Conservation (phyloP, 257 asterid genomes). For the Primulina eburnea region DNA sequence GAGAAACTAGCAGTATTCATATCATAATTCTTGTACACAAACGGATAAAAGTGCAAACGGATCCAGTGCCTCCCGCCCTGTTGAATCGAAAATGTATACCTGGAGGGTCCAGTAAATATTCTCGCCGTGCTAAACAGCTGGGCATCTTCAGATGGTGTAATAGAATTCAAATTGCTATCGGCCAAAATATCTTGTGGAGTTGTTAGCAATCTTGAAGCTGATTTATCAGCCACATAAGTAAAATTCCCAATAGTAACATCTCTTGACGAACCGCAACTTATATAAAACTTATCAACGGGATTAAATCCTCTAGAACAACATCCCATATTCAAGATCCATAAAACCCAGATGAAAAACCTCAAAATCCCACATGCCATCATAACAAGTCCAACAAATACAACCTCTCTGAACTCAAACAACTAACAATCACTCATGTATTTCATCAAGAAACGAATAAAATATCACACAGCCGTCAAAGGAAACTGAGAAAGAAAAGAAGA, state of each 20-base stretch:
- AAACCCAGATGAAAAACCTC: slow-evolving; percentile 41
- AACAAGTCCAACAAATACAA: background rate
- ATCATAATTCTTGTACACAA: slow-evolving; percentile 39
- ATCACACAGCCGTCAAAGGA: slow-evolving; percentile 32
- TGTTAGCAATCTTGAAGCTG: slow-evolving; percentile 47
- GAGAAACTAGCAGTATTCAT: slow-evolving; percentile 56
- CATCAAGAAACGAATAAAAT: background rate
- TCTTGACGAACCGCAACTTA: slow-evolving; percentile 60
- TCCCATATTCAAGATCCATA: slow-evolving; percentile 39
- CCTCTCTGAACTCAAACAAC: slow-evolving; percentile 33
- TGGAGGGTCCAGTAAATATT: slow-evolving; percentile 48
- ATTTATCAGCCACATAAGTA: slow-evolving; percentile 51
- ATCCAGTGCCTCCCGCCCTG: slow-evolving; percentile 62
- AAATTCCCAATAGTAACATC: slow-evolving; percentile 44
- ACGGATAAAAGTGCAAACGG: slow-evolving; percentile 53
- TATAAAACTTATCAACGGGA: slow-evolving; percentile 48
- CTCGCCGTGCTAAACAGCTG: slow-evolving; percentile 56
- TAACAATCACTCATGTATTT: slow-evolving; percentile 30
- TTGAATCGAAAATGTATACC: slow-evolving; percentile 50
- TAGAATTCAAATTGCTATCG: slow-evolving; percentile 39
- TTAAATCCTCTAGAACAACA: slow-evolving; percentile 37
- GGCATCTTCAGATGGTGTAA: slow-evolving; percentile 40
- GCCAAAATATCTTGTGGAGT: slow-evolving; percentile 53
- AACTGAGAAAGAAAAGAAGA: slow-evolving; percentile 14
- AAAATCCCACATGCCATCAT: slow-evolving; percentile 40